Conservation (phyloP, 108 stramenopile genomes). For the Skeletonema menzelii region DNA sequence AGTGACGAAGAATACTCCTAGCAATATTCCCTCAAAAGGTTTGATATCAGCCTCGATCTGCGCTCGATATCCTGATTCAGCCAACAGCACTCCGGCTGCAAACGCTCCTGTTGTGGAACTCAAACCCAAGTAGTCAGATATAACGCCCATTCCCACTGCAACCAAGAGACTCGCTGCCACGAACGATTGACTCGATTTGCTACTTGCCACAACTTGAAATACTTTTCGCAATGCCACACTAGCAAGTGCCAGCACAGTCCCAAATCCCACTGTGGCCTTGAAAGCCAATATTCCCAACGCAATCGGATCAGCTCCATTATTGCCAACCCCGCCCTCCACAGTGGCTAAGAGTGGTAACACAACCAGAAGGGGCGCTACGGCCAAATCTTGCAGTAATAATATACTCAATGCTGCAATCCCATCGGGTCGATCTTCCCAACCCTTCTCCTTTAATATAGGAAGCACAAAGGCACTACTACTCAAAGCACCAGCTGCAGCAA, state of each 20-base stretch:
- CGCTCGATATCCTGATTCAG: slow-evolving; percentile 68
- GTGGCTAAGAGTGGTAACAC: slow-evolving; percentile 63
- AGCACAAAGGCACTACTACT: slow-evolving; percentile 67
- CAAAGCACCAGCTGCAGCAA: slow-evolving; percentile 70
- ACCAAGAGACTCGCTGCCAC: slow-evolving; percentile 74
- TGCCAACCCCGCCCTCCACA: slow-evolving; percentile 40
- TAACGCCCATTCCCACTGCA: slow-evolving; percentile 72
- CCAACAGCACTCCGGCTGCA: slow-evolving; percentile 79
- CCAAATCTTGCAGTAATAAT: slow-evolving; percentile 71
- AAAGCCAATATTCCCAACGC: slow-evolving; percentile 56
- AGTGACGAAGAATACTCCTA: slow-evolving; percentile 80
- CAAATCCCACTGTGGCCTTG: slow-evolving; percentile 77
- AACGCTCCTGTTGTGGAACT: slow-evolving; percentile 74
- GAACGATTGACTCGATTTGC: slow-evolving; percentile 72
- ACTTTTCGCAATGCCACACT: slow-evolving; percentile 52
- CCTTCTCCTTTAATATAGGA: slow-evolving; percentile 68
- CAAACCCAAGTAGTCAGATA: slow-evolving; percentile 64
- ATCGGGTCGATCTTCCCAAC: slow-evolving; percentile 60
- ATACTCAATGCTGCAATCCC: slow-evolving; percentile 70
- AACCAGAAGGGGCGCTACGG: slow-evolving; percentile 75
- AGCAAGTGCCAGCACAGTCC: slow-evolving; percentile 59
- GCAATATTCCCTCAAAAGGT: slow-evolving; percentile 80
- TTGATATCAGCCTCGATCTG: slow-evolving; percentile 84
- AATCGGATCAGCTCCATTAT: slow-evolving; percentile 43
- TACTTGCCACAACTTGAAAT: slow-evolving; percentile 72